A percentile compares a stretch with the other conserved stretches of the same genome.
These are phyloP conservation scores for Chondrostereum purpureum DNA, from an alignment of 1,284 basidiomycete species.

Conservation along the genomic window DNA sequence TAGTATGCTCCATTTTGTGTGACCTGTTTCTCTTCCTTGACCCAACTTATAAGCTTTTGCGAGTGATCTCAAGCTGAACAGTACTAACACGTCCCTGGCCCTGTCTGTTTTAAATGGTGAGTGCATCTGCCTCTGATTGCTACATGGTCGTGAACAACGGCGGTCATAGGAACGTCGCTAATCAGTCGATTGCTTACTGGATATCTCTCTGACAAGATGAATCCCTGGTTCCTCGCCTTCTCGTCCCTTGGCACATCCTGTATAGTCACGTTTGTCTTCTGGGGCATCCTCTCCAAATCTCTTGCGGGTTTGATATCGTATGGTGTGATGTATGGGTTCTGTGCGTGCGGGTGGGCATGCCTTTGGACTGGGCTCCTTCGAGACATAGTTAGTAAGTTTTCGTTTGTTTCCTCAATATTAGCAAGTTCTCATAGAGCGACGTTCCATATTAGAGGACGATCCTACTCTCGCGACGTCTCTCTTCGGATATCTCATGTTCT, in stretches of 20 bases:
- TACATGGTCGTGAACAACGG: constrained; percentile 4
- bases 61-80: constrained; percentile 20
- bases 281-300: constrained; percentile 29
- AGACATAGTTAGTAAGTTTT: constrained; percentile 25
- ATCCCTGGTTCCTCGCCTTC: constrained; percentile 29
- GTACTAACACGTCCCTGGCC: constrained; percentile 21
- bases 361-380: constrained; percentile 28
- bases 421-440: not conserved
- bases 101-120: constrained; percentile 24
- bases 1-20: constrained; percentile 17
- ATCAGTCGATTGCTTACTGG: constrained; percentile 28
- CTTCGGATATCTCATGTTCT: constrained; percentile 30
- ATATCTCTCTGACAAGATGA: constrained; percentile 27
- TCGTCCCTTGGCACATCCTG: constrained; percentile 22
- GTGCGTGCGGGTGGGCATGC: constrained; percentile 31
- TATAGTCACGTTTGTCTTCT: constrained; percentile 29
- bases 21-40: not conserved
- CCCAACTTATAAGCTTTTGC: constrained; percentile 18
- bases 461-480: constrained; percentile 26
- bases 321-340: constrained; percentile 26
- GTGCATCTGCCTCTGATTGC: constrained; percentile 5
- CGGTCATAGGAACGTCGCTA: constrained; percentile 21
- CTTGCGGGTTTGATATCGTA: constrained; percentile 29
- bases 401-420: constrained; percentile 3
- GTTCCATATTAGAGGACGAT: constrained; percentile 25